phyloP scores from a whole-genome alignment of 768 basidiomycete genomes.

The Russula vinacea region DNA sequence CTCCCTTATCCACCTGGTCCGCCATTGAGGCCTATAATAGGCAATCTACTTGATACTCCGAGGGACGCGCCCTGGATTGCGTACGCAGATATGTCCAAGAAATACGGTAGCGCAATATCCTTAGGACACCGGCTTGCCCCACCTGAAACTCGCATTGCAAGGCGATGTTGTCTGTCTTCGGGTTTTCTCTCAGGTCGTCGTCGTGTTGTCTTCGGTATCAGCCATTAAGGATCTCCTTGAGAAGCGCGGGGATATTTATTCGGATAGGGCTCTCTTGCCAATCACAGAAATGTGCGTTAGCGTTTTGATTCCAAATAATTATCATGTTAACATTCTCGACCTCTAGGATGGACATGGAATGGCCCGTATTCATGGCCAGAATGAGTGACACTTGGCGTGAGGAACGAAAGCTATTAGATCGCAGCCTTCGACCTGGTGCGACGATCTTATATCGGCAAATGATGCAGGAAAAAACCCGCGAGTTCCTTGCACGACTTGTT shows the following conservation, averaged over 20 bases:
- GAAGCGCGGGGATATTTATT: slow-evolving; percentile 13
- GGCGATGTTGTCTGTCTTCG: slow-evolving; percentile 16
- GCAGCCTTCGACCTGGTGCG: slow-evolving; percentile 3
- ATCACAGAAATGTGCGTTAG: not conserved
- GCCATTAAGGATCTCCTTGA: slow-evolving; percentile 23
- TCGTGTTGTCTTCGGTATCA: not conserved
- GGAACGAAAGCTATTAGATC: slow-evolving; percentile 1
- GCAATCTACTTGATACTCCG: slow-evolving; percentile 20
- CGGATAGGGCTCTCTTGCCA: not conserved
- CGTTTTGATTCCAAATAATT: too few species aligned
- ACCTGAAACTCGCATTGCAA: not conserved
- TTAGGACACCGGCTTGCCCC: not conserved
- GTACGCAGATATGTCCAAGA: slow-evolving; percentile 7
- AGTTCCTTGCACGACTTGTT: not conserved
- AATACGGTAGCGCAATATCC: slow-evolving; percentile 11
- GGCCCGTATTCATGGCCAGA: not conserved
- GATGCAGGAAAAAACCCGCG: slow-evolving; percentile 1
- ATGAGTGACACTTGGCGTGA: not conserved
- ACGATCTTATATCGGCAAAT: not conserved
- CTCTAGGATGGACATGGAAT: not conserved
- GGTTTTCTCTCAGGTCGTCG: slow-evolving; percentile 1
- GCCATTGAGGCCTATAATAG: not conserved
- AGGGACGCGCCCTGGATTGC: not conserved
- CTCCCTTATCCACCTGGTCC: slow-evolving; percentile 13
- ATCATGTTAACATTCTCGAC: not conserved